Evolutionary conservation across 2,329 filamentous ascomycete genomes (phyloP).

Genomic region (Colletotrichum euphorbiae): DNA sequence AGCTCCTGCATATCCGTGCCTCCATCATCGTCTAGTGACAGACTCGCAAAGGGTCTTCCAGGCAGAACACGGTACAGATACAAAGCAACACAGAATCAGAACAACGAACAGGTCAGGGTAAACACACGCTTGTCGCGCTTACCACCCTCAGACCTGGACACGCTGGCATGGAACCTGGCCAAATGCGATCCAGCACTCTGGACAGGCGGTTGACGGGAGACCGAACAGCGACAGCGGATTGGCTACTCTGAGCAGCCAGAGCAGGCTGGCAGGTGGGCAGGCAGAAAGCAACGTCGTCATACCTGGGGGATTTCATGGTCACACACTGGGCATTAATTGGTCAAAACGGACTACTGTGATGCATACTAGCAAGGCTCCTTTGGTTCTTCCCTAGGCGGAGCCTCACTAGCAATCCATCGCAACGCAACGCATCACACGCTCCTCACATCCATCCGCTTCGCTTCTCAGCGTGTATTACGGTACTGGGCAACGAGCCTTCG

Average conservation of each 20-base stretch:
- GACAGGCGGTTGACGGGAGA: slow-evolving; percentile 2
- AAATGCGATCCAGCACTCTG: neutral
- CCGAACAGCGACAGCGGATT: neutral
- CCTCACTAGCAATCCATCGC: slow-evolving; percentile 13
- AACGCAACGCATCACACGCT: slow-evolving; percentile 7
- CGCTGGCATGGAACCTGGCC: neutral
- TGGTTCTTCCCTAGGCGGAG: slow-evolving; percentile 4
- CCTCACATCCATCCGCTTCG: slow-evolving; percentile 6
- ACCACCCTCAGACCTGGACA: neutral
- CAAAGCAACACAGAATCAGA: neutral
- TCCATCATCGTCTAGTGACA: slow-evolving; percentile 27
- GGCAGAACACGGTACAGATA: neutral
- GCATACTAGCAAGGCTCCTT: slow-evolving; percentile 23
- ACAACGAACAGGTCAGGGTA: neutral
- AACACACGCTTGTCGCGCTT: neutral
- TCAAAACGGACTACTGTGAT: slow-evolving; percentile 31
- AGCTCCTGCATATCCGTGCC: slow-evolving; percentile 37
- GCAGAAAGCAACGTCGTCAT: slow-evolving; percentile 33
- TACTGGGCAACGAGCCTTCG: slow-evolving; percentile 1
- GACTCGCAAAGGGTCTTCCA: neutral
- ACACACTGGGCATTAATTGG: slow-evolving; percentile 25
- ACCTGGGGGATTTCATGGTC: neutral
- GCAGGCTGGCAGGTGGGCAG: slow-evolving; percentile 8
- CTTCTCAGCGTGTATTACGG: neutral
- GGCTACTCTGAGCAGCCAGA: neutral